Percentiles rank a stretch among this genome's conserved stretches.
phyloP scores from a whole-genome alignment of 2,329 filamentous ascomycete species.

The Penicillium sp. region DNA sequence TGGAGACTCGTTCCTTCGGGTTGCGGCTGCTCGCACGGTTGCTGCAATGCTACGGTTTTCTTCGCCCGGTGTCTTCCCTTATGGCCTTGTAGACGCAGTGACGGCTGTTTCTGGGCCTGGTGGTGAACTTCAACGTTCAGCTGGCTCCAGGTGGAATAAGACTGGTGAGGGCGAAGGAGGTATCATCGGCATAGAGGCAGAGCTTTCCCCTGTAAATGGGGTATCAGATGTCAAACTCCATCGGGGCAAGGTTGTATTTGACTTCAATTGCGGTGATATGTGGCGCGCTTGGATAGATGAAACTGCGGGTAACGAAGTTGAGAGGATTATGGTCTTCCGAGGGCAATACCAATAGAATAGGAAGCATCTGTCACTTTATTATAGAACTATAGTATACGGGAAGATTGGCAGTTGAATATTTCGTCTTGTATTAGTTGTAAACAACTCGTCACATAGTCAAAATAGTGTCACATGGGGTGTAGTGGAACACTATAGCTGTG shows the following conservation, averaged over 20 bases:
- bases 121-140: conserved; percentile 73
- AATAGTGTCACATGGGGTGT: background rate
- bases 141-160: conserved; percentile 68
- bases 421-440: too few relatives aligned
- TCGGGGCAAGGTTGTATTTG: conserved; percentile 62
- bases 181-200: conserved; percentile 67
- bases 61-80: conserved; percentile 31
- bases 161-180: conserved; percentile 81
- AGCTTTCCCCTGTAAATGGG: conserved; percentile 57
- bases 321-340: conserved; percentile 47
- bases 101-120: conserved; percentile 65
- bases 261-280: conserved; percentile 87
- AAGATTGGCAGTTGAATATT: too few relatives aligned
- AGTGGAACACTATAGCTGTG: background rate
- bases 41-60: conserved; percentile 70
- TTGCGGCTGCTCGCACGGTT: conserved; percentile 68
- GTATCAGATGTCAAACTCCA: conserved; percentile 38
- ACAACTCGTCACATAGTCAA: background rate
- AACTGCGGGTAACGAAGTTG: conserved; percentile 31
- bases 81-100: conserved; percentile 59
- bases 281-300: conserved; percentile 68
- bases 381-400: too few relatives aligned
- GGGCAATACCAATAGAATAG: conserved; percentile 34
- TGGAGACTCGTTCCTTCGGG: conserved; percentile 80
- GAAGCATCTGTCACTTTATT: too few relatives aligned